These are phyloP conservation scores for Ustilago cynodontis DNA, from an alignment of 1,284 basidiomycete species.

Conservation along the genomic window DNA sequence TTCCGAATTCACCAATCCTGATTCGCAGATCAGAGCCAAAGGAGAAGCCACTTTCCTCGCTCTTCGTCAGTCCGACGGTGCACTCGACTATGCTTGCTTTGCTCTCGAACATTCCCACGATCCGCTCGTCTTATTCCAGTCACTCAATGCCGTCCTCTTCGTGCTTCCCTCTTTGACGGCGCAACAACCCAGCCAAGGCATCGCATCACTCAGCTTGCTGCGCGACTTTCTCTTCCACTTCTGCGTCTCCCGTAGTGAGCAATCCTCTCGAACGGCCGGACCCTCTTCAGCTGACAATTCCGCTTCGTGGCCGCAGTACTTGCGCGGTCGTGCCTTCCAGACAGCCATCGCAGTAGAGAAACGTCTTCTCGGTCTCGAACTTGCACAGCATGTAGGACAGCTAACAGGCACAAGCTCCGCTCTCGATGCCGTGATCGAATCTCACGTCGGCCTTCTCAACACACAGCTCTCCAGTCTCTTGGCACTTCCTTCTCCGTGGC, in stretches of 20 bases:
- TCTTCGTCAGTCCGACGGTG: constrained; percentile 52
- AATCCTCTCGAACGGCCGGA: constrained; percentile 19
- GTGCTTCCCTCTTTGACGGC: constrained; percentile 44
- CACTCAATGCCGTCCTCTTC: constrained; percentile 48
- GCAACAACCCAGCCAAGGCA: constrained; percentile 26
- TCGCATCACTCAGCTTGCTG: constrained; percentile 39
- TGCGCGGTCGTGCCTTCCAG: constrained; percentile 53
- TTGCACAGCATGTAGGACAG: constrained; percentile 47
- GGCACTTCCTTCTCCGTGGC: constrained; percentile 44
- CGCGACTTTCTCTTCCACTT: constrained; percentile 58
- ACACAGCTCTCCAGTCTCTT: constrained; percentile 42
- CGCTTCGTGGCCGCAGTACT: constrained; percentile 50
- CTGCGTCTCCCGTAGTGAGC: constrained; percentile 42
- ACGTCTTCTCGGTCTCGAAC: constrained; percentile 50
- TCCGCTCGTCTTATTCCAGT: constrained; percentile 58
- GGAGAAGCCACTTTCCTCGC: constrained; percentile 60
- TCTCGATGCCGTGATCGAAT: constrained; percentile 28
- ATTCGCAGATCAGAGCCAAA: constrained; percentile 47
- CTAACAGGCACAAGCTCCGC: constrained; percentile 17
- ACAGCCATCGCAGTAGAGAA: constrained; percentile 54
- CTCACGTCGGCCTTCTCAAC: constrained; percentile 44
- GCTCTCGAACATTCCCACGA: constrained; percentile 53
- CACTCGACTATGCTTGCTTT: constrained; percentile 58
- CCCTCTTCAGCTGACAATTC: constrained; percentile 14
- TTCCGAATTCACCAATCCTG: constrained; percentile 53